phyloP scores from a whole-genome alignment of 2,329 filamentous ascomycete genomes.

The Ascochyta koolunga region DNA sequence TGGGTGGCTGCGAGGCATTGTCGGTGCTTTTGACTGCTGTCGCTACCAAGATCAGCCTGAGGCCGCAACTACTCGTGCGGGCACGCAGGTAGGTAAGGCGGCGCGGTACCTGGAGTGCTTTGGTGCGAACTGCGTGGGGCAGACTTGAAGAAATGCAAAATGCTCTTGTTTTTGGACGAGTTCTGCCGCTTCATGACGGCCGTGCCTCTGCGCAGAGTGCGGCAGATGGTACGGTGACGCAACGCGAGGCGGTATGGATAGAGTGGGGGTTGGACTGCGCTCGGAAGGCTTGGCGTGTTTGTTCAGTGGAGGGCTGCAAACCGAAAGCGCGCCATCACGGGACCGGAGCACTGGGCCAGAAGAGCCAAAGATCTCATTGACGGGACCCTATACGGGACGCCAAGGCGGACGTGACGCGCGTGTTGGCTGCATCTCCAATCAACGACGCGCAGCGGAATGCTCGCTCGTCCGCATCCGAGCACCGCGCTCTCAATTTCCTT shows the following conservation, averaged over 20 bases:
- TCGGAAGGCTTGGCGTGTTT: conserved; percentile 7
- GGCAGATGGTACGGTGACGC: background rate
- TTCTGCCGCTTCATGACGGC: conserved; percentile 14
- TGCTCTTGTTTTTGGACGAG: conserved; percentile 7
- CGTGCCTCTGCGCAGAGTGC: background rate
- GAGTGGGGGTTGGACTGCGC: conserved; percentile 4
- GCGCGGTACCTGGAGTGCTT: conserved; percentile 5
- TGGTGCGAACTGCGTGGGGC: conserved; percentile 3
- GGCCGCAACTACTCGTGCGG: conserved; percentile 1
- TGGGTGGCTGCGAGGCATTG: background rate
- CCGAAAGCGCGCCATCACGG: background rate
- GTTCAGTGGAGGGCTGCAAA: background rate
- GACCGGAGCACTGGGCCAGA: background rate
- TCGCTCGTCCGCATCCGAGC: conserved; percentile 25
- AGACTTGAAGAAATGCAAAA: conserved; percentile 16
- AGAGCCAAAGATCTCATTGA: conserved; percentile 24
- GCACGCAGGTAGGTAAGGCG: background rate
- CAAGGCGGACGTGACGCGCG: conserved; percentile 10
- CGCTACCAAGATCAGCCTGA: conserved; percentile 1
- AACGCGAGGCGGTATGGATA: background rate
- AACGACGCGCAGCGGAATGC: conserved; percentile 26
- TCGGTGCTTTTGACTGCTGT: conserved; percentile 1
- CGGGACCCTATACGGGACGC: conserved; percentile 14
- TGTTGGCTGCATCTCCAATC: background rate
- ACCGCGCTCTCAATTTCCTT: background rate